A percentile compares a stretch with the other conserved stretches of the same genome.
Evolutionary conservation across 2,329 filamentous ascomycete species (phyloP).

Genomic region (Fusarium nelsonii): DNA sequence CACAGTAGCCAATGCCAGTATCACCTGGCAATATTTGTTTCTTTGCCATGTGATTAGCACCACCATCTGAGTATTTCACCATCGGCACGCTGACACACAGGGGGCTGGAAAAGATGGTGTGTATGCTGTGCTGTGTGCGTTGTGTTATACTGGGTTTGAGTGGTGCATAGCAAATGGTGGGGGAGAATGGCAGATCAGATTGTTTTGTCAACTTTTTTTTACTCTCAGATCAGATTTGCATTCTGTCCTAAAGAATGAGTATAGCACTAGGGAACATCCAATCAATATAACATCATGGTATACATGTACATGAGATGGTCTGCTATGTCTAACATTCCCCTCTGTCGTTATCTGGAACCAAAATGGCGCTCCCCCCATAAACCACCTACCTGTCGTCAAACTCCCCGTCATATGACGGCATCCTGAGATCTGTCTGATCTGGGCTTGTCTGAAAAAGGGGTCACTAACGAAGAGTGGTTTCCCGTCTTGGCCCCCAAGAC

Average conservation of each 20-base stretch:
- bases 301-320: too few relatives aligned
- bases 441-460: slow-evolving; percentile 33
- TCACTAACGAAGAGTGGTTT: slow-evolving; percentile 19
- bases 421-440: slow-evolving; percentile 40
- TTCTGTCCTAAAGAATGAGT: not conserved
- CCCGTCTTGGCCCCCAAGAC: slow-evolving; percentile 16
- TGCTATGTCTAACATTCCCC: not conserved
- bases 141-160: slow-evolving; percentile 6
- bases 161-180: slow-evolving; percentile 29
- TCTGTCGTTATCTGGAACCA: not conserved
- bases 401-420: slow-evolving; percentile 43
- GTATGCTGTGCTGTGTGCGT: slow-evolving; percentile 3
- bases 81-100: slow-evolving; percentile 28
- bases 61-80: slow-evolving; percentile 40
- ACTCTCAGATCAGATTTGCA: not conserved
- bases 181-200: slow-evolving; percentile 37
- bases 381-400: slow-evolving; percentile 22
- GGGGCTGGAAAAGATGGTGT: slow-evolving; percentile 14
- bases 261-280: not conserved
- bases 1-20: slow-evolving; percentile 13
- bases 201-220: slow-evolving; percentile 24
- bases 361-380: not conserved
- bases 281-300: not conserved
- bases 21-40: slow-evolving; percentile 34
- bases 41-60: slow-evolving; percentile 36